Evolutionary conservation across 176 grass and related monocot genomes (phyloP).

Genomic region (Lolium multiflorum): DNA sequence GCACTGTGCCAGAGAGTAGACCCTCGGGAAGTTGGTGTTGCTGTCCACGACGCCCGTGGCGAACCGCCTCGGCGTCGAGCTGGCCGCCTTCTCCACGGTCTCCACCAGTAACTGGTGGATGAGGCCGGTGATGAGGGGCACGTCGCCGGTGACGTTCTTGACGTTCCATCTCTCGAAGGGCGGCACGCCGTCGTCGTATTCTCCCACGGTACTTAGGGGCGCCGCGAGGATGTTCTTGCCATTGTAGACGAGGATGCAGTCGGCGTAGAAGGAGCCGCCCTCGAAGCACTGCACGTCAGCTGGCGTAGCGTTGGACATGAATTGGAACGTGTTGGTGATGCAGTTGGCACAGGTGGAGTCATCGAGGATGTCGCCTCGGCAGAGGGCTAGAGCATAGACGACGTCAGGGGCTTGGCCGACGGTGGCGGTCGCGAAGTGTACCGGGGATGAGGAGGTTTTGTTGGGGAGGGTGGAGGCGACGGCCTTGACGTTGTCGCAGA

Average conservation of each 20-base stretch:
- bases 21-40: not conserved
- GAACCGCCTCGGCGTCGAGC: not conserved
- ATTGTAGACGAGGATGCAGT: not conserved
- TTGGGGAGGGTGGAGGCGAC: not conserved
- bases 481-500: not conserved
- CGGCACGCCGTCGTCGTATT: not conserved
- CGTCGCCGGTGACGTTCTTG: not conserved
- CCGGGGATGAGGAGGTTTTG: constrained; percentile 1
- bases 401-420: not conserved
- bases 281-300: not conserved
- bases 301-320: not conserved
- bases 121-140: not conserved
- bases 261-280: not conserved
- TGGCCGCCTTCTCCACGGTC: not conserved
- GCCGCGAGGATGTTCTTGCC: not conserved
- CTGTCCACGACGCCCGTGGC: not conserved
- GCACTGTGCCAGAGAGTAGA: constrained; percentile 14
- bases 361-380: constrained; percentile 5
- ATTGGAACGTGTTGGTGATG: not conserved
- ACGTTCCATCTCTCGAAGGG: constrained; percentile 26
- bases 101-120: not conserved
- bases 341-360: not conserved
- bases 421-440: not conserved
- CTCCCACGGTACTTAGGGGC: not conserved
- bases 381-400: not conserved